Evolutionary conservation across 75 land plant species (phyloP).

Genomic region (Pinus albicaulis): DNA sequence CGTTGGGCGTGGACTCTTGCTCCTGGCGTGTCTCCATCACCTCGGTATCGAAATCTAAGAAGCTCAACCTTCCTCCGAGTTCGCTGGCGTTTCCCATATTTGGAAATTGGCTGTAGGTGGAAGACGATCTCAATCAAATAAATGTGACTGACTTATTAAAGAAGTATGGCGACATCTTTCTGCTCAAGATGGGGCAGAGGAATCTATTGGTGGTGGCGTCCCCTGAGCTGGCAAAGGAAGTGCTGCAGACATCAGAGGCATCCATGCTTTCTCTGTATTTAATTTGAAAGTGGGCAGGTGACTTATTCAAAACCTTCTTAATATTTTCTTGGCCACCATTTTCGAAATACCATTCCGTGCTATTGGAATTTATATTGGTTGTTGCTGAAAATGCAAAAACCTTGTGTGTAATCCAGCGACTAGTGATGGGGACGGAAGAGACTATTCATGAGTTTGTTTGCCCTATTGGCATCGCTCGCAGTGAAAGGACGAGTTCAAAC

Average conservation of each 20-base stretch:
- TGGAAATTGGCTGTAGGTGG: constrained; percentile 57
- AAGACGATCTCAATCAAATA: constrained; percentile 65
- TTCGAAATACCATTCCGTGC: too few relatives aligned
- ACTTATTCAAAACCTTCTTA: too few relatives aligned
- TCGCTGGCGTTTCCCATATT: constrained; percentile 40
- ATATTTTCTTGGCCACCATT: too few relatives aligned
- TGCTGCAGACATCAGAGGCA: constrained; percentile 70
- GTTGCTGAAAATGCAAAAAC: too few relatives aligned
- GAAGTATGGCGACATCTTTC: constrained; percentile 40
- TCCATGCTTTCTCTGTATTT: too few relatives aligned
- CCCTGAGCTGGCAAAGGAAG: constrained; percentile 39
- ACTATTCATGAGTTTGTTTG: too few relatives aligned
- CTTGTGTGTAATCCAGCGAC: too few relatives aligned
- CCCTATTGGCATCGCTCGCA: too few relatives aligned
- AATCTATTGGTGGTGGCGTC: constrained; percentile 33
- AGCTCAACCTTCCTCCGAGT: constrained; percentile 51
- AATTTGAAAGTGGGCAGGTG: too few relatives aligned
- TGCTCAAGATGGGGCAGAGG: constrained; percentile 18
- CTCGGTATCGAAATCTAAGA: constrained; percentile 64
- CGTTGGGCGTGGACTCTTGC: constrained; percentile 99
- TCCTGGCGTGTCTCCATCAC: constrained; percentile 93
- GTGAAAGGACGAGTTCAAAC: too few relatives aligned
- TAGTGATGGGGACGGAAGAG: too few relatives aligned
- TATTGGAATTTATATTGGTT: too few relatives aligned
- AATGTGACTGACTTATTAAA: constrained; percentile 37